Evolutionary conservation across 805 yeast genomes (phyloP).

Genomic region (Alloascoidea hylecoeti): DNA sequence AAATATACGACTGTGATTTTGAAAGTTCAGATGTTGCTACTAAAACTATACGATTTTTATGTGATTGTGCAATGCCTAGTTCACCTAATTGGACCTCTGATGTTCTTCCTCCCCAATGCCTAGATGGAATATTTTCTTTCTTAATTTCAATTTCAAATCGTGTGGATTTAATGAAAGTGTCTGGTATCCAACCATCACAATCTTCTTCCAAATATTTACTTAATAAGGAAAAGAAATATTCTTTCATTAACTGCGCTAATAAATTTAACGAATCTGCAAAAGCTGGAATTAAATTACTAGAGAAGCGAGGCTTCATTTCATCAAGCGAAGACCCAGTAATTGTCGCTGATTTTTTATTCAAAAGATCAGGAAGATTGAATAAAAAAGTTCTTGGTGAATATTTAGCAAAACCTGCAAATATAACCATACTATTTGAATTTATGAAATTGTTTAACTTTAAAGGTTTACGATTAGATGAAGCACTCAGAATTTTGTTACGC

Average conservation of each 20-base stretch:
- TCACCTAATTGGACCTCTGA: conserved; percentile 69
- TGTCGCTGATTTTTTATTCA: conserved; percentile 64
- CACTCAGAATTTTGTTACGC: conserved; percentile 66
- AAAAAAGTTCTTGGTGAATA: conserved; percentile 81
- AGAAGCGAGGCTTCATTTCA: conserved; percentile 50
- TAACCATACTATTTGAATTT: conserved; percentile 44
- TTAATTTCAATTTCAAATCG: conserved; percentile 8
- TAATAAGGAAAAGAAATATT: conserved; percentile 42
- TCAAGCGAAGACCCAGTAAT: conserved; percentile 35
- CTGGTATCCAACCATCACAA: conserved; percentile 5
- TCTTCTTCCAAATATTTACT: conserved; percentile 10
- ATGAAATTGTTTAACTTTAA: conserved; percentile 61
- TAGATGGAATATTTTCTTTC: conserved; percentile 68
- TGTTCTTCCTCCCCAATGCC: conserved; percentile 83
- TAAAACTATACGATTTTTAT: conserved; percentile 51
- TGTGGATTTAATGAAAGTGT: conserved; percentile 7
- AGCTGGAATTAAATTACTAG: conserved; percentile 52
- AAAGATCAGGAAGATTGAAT: conserved; percentile 69
- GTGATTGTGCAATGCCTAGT: conserved; percentile 75
- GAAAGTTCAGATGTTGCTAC: conserved; percentile 70
- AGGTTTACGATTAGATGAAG: conserved; percentile 82
- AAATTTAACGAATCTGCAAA: conserved; percentile 69
- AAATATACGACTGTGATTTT: conserved; percentile 82
- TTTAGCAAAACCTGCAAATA: conserved; percentile 63
- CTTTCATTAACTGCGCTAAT: conserved; percentile 64